Percentiles rank a stretch among this genome's conserved stretches.
Conservation (phyloP, 225 moss, liverwort and hornwort species). For the Bryum argenteum region DNA sequence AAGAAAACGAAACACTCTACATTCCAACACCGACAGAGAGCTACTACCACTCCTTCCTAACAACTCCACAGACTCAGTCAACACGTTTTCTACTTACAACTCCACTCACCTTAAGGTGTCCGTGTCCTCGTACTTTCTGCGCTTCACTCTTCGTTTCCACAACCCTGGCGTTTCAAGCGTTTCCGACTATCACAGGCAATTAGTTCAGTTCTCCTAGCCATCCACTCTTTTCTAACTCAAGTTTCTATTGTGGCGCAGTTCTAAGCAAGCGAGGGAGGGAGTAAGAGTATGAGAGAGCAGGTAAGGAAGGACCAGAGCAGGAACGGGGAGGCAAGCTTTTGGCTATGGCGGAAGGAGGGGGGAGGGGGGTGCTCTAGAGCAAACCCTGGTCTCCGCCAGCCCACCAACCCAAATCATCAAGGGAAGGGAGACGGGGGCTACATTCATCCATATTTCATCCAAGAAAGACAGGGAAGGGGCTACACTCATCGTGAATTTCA, state of each 20-base stretch:
- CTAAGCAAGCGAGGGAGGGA: too few species aligned
- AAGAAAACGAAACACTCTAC: slow-evolving; percentile 15
- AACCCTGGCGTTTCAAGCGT: slow-evolving; percentile 23
- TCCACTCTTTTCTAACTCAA: slow-evolving; percentile 22
- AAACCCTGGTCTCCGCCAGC: slow-evolving; percentile 34
- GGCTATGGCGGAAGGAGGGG: slow-evolving; percentile 27
- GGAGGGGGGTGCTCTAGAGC: not conserved
- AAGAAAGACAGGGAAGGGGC: accelerated
- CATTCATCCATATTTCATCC: not conserved
- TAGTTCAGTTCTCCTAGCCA: slow-evolving; percentile 34
- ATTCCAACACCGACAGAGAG: slow-evolving; percentile 20
- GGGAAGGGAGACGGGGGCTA: not conserved
- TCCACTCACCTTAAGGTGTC: slow-evolving; percentile 30
- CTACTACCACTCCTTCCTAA: not conserved
- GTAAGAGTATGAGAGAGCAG: not conserved
- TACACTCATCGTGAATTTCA: slow-evolving; percentile 43
- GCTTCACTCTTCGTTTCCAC: not conserved
- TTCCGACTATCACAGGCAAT: slow-evolving; percentile 30
- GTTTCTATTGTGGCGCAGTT: not conserved
- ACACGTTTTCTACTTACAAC: slow-evolving; percentile 1
- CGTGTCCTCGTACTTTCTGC: slow-evolving; percentile 15
- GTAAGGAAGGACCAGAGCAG: slow-evolving; percentile 21
- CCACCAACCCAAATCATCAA: slow-evolving; percentile 46
- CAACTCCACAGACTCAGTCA: slow-evolving; percentile 12
- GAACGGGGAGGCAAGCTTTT: slow-evolving; percentile 27